These are phyloP conservation scores for Trifolium repens DNA, from an alignment of 306 rosid genomes.

Conservation along the genomic window DNA sequence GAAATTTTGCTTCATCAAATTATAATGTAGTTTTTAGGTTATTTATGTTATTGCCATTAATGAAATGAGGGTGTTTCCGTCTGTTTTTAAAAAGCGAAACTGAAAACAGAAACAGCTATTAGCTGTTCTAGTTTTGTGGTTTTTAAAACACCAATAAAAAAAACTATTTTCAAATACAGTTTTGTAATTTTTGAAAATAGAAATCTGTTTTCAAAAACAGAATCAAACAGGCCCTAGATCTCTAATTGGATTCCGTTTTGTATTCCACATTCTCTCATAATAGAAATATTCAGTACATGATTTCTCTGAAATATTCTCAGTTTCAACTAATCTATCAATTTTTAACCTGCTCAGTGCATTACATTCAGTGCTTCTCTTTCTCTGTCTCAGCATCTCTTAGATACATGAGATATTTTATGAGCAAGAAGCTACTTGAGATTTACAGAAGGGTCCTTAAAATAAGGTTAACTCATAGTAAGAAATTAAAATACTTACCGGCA, in stretches of 20 bases:
- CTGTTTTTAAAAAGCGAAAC: no score
- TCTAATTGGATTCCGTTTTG: neutral
- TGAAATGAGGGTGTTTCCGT: no score
- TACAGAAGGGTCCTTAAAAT: slow-evolving; percentile 6
- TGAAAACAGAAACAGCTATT: no score
- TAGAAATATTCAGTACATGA: slow-evolving; percentile 6
- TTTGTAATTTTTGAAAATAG: no score
- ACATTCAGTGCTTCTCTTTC: slow-evolving; percentile 4
- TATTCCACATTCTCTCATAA: neutral
- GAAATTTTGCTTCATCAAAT: no score
- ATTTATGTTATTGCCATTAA: no score
- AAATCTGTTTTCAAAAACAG: no score
- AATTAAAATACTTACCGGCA: slow-evolving; percentile 75
- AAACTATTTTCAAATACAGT: no score
- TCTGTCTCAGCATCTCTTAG: slow-evolving; percentile 13
- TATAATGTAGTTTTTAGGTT: no score
- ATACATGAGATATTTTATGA: neutral
- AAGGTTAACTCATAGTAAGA: slow-evolving; percentile 27
- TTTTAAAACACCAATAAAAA: no score
- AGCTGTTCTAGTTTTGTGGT: no score
- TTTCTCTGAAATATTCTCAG: neutral
- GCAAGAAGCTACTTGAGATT: slow-evolving; percentile 26
- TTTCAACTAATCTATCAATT: slow-evolving; percentile 8
- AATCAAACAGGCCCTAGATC: no score
- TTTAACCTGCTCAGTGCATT: neutral